These are phyloP conservation scores for Podaxis carcinomalis DNA, from an alignment of 768 basidiomycete species.

Conservation along the genomic window DNA sequence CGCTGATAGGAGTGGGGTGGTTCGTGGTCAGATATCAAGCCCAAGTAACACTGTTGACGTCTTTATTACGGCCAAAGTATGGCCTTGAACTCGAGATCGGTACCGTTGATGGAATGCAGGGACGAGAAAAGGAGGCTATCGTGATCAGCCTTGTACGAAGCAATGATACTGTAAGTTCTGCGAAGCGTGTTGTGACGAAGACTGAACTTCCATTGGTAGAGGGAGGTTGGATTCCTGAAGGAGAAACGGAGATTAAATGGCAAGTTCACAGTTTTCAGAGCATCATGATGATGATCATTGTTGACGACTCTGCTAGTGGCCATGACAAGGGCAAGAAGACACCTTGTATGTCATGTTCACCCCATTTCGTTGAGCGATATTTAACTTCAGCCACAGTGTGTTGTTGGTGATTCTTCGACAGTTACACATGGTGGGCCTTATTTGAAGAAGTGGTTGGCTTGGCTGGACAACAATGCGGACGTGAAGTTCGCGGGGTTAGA, in stretches of 20 bases:
- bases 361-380: neutral
- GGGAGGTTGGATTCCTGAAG: constrained; percentile 92
- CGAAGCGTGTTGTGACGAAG: neutral
- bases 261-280: constrained; percentile 22
- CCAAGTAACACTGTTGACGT: constrained; percentile 82
- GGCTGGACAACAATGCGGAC: constrained; percentile 89
- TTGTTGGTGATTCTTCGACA: constrained; percentile 93
- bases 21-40: constrained; percentile 71
- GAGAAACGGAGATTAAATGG: constrained; percentile 91
- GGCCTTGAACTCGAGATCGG: constrained; percentile 81
- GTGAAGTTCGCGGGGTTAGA: constrained; percentile 79
- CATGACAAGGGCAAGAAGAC: constrained; percentile 88
- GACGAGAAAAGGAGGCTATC: constrained; percentile 91
- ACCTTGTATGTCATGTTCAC: constrained; percentile 56
- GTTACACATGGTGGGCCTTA: constrained; percentile 81
- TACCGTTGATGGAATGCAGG: constrained; percentile 96
- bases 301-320: constrained; percentile 47
- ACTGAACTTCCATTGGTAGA: constrained; percentile 30
- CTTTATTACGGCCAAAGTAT: constrained; percentile 67
- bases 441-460: constrained; percentile 85
- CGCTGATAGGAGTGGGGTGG: neutral
- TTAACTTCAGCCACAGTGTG: constrained; percentile 47
- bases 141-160: constrained; percentile 91
- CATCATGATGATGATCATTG: constrained; percentile 9
- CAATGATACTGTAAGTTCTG: constrained; percentile 65